Conservation (phyloP, 306 rosid species). For the Rosa lucieae region DNA sequence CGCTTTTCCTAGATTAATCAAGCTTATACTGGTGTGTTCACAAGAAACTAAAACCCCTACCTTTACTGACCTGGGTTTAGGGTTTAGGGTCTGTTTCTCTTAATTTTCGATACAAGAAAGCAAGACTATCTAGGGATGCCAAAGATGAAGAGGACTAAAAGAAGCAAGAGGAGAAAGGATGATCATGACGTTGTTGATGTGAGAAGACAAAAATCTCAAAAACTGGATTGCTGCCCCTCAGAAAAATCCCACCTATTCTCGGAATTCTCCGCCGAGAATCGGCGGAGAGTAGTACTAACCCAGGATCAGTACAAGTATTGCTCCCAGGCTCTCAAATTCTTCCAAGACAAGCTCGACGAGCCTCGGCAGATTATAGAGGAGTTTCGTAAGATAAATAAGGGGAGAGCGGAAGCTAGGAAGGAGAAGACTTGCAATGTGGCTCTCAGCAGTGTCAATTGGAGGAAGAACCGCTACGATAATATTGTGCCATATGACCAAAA, state of each 20-base stretch:
- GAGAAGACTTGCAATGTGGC: slow-evolving; percentile 52
- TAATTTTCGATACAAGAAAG: background rate
- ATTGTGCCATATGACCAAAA: slow-evolving; percentile 70
- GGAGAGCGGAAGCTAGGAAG: background rate
- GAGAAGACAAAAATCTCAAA: background rate
- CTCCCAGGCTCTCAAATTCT: slow-evolving; percentile 53
- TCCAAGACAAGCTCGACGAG: slow-evolving; percentile 48
- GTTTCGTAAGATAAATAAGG: slow-evolving; percentile 38
- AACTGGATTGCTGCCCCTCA: slow-evolving; percentile 8
- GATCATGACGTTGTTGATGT: background rate
- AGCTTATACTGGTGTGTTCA: no score
- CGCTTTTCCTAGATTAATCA: background rate
- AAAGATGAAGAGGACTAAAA: background rate
- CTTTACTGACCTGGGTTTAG: background rate
- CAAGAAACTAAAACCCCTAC: no score
- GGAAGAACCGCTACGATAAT: slow-evolving; percentile 69
- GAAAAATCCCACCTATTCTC: background rate
- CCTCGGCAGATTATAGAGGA: slow-evolving; percentile 51
- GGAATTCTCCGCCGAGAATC: slow-evolving; percentile 52
- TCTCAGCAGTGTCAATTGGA: slow-evolving; percentile 48
- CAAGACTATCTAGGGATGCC: background rate
- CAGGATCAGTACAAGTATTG: slow-evolving; percentile 57
- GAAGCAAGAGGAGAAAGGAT: background rate
- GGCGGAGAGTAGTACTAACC: slow-evolving; percentile 33
- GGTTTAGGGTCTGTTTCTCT: no score